A percentile compares a stretch with the other conserved stretches of the same genome.
phyloP scores from a whole-genome alignment of 768 basidiomycete species.

The Rhodotorula sphaerocarpa region DNA sequence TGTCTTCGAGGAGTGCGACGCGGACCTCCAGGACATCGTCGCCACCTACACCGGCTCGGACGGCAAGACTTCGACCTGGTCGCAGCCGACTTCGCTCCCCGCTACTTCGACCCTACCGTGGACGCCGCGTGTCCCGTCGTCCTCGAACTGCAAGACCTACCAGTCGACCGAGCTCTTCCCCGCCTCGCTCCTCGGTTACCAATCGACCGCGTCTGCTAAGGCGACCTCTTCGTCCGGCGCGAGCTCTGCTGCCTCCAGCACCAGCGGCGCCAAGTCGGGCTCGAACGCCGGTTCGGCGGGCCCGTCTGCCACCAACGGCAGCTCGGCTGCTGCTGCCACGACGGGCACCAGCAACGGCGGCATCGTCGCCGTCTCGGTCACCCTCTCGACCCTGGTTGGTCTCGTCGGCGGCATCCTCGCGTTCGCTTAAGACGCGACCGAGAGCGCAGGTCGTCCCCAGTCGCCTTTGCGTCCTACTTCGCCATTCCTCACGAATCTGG shows the following conservation, averaged over 20 bases:
- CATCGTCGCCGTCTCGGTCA: no score
- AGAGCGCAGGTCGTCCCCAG: no score
- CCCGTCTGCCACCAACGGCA: background rate
- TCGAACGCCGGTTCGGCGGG: background rate
- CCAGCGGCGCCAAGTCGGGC: background rate
- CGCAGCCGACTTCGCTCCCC: constrained; percentile 36
- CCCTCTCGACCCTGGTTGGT: no score
- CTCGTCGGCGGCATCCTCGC: no score
- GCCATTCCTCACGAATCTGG: no score
- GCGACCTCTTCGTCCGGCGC: background rate
- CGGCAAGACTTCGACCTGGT: constrained; percentile 32
- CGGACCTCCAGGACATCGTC: constrained; percentile 36
- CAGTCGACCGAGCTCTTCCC: constrained; percentile 32
- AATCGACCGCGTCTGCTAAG: background rate
- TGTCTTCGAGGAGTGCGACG: constrained; percentile 35
- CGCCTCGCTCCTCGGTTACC: constrained; percentile 14
- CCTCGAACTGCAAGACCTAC: constrained; percentile 39
- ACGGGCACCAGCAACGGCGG: no score
- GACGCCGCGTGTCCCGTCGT: constrained; percentile 35
- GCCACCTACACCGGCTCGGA: constrained; percentile 31
- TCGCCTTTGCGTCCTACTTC: no score
- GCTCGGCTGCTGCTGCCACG: no score
- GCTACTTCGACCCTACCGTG: constrained; percentile 36
- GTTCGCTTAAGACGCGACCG: no score
- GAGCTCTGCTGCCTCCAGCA: background rate